Percentiles rank a stretch among this genome's conserved stretches.
Evolutionary conservation across 805 yeast species (phyloP).

Genomic region (Scheffersomyces coipomensis): DNA sequence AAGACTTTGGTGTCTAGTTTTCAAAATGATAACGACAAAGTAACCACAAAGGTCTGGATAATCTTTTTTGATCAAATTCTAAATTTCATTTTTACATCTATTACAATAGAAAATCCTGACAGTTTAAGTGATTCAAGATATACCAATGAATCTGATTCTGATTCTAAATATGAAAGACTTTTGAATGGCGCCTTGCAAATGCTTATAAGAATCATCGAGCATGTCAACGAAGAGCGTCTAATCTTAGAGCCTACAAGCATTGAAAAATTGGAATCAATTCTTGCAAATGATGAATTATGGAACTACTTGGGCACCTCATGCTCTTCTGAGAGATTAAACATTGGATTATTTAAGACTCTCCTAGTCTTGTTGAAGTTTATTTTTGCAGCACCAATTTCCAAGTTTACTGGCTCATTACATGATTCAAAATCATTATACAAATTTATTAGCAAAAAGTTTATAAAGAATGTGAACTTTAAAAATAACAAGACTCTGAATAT

Average conservation of each 20-base stretch:
- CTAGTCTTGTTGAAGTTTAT: conserved; percentile 18
- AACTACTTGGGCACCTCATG: conserved; percentile 24
- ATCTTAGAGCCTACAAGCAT: conserved; percentile 8
- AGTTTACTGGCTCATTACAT: conserved; percentile 12
- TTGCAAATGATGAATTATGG: conserved; percentile 34
- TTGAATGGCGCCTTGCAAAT: conserved; percentile 49
- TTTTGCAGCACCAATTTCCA: conserved; percentile 15
- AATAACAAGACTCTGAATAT: conserved; percentile 19
- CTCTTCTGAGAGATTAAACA: conserved; percentile 22
- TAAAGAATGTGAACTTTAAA: conserved; percentile 42
- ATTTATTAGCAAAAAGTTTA: conserved; percentile 40
- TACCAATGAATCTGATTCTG: conserved; percentile 63
- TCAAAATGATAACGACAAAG: conserved; percentile 47
- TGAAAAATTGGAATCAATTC: conserved; percentile 16
- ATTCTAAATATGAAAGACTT: conserved; percentile 60
- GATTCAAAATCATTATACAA: conserved; percentile 31
- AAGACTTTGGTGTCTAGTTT: conserved; percentile 54
- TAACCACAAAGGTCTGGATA: conserved; percentile 54
- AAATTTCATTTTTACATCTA: conserved; percentile 49
- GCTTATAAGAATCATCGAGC: conserved; percentile 32
- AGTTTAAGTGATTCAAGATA: conserved; percentile 76
- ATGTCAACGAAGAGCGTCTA: conserved; percentile 15
- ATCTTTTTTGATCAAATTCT: conserved; percentile 57
- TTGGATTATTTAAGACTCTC: conserved; percentile 29
- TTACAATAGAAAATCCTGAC: conserved; percentile 56